Evolutionary conservation across 345 rosid species (phyloP).

Genomic region (Diplotaxis tenuifolia): DNA sequence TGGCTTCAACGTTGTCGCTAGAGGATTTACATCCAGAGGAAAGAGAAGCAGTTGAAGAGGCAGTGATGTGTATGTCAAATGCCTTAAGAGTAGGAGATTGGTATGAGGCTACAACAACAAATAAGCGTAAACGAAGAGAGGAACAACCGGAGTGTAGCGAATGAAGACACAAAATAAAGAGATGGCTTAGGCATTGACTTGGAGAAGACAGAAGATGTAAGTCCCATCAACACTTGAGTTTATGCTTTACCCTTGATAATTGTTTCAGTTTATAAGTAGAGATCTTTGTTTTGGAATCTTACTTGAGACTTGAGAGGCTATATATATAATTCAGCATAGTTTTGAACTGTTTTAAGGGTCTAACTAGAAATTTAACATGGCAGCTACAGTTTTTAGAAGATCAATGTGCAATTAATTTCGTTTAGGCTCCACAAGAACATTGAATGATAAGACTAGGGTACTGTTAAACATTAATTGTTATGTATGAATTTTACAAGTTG

Average conservation of each 20-base stretch:
- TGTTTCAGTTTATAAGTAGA: conserved; percentile 1
- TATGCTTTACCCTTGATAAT: conserved; percentile 1
- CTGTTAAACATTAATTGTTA: not conserved
- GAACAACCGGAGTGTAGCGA: conserved; percentile 38
- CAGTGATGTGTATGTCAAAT: conserved; percentile 37
- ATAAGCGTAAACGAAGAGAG: conserved; percentile 37
- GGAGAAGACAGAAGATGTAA: conserved; percentile 14
- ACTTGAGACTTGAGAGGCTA: not conserved
- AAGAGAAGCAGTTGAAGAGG: conserved; percentile 37
- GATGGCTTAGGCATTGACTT: not conserved
- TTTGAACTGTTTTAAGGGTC: not conserved
- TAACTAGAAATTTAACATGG: not conserved
- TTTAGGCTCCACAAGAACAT: conserved; percentile 7
- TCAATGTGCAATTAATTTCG: not conserved
- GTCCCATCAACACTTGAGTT: conserved; percentile 12
- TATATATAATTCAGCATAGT: not conserved
- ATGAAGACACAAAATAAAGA: conserved; percentile 1
- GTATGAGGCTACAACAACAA: conserved; percentile 31
- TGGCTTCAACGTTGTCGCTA: conserved; percentile 35
- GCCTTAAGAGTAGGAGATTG: conserved; percentile 43
- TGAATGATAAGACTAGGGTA: conserved; percentile 4
- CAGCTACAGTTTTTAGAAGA: conserved; percentile 7
- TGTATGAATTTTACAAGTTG: not conserved
- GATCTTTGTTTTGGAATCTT: not conserved
- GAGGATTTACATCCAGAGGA: conserved; percentile 41